Evolutionary conservation across 192 early-diverging fungal genomes (phyloP), one percentile per base, ranked within the genome.

Genomic region (Umbelopsis vinacea): DNA sequence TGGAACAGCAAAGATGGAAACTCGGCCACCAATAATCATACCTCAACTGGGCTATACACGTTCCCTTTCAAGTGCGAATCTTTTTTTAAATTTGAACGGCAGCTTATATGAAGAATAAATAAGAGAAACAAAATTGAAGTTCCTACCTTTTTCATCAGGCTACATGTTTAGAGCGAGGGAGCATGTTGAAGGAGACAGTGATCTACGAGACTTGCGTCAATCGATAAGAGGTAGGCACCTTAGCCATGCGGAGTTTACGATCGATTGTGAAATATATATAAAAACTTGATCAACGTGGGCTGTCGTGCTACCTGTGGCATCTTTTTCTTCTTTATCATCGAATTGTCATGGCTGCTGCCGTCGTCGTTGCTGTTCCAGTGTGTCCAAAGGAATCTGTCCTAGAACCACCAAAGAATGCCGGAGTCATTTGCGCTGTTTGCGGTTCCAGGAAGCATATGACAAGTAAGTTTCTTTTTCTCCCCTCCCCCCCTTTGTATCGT

Each of bases 1-100:
- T 77, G 26, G 79, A 81, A 40, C 71, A 81, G 29, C 74, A 72
- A 11, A 75, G 70, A 52, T 75, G 78, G 74, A 80, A 80, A 46
- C 50, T 68, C 12, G 38, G 33, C 23, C 10, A 17, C 23, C 17
- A 38, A 38, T 24, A 24, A 67, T 63, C n/a, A n/a, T n/a, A n/a
- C n/a, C n/a, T n/a, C n/a, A n/a, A n/a, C n/a, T n/a, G n/a, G 6
- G 6, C 33, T 29, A 26, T 19, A 46, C 24, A 15, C 15, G 40
- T 43, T 43, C 40, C 11, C 17, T 19, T 23, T 35, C 50, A 10
- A 23, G 60, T 17, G 22, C 22, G n/a, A n/a, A n/a, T 26, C 46
- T 63, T 45, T 67, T 53, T 22, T 23, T 14, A 54, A n/a, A 26
- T 54, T 54, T 54, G 23, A 54, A 54, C 22, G 12, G 22, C 23